phyloP scores from a whole-genome alignment of 2,329 filamentous ascomycete genomes.

The Fusarium floridanum region DNA sequence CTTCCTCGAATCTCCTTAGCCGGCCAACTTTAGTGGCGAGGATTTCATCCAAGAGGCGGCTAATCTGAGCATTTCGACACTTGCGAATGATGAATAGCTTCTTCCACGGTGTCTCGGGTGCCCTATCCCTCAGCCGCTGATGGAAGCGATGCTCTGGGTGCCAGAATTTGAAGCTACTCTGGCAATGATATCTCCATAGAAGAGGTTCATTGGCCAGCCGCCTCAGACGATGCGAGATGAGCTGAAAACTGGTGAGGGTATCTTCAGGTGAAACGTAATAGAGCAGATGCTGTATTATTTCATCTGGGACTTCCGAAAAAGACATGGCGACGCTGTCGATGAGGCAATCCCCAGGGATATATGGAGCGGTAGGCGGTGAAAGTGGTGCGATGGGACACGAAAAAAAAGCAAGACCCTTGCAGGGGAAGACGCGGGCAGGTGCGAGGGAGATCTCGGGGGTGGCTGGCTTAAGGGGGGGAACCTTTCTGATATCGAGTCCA shows the following conservation, averaged over 20 bases:
- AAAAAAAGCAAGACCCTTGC: constrained; percentile 15
- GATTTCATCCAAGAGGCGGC: constrained; percentile 73
- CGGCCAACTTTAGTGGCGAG: constrained; percentile 78
- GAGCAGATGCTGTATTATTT: constrained; percentile 86
- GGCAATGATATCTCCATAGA: constrained; percentile 85
- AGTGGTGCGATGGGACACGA: constrained; percentile 19
- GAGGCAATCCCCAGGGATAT: constrained; percentile 18
- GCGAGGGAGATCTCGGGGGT: constrained; percentile 1
- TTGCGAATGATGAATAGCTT: constrained; percentile 70
- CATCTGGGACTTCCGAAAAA: constrained; percentile 76
- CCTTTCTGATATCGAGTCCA: constrained; percentile 18
- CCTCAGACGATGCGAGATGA: constrained; percentile 73
- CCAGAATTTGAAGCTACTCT: constrained; percentile 80
- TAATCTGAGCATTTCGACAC: constrained; percentile 64
- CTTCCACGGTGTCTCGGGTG: constrained; percentile 80
- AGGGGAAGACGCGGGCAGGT: constrained; percentile 5
- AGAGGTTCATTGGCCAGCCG: constrained; percentile 77
- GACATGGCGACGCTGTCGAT: constrained; percentile 47
- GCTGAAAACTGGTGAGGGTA: constrained; percentile 61
- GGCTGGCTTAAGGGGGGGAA: constrained; percentile 6
- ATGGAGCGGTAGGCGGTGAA: not conserved
- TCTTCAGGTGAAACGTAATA: constrained; percentile 70
- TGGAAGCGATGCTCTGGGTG: constrained; percentile 71
- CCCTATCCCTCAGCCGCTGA: constrained; percentile 65
- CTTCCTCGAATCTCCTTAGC: constrained; percentile 75